Evolutionary conservation across 108 stramenopile genomes (phyloP).

Genomic region (Cyclotella atomus): DNA sequence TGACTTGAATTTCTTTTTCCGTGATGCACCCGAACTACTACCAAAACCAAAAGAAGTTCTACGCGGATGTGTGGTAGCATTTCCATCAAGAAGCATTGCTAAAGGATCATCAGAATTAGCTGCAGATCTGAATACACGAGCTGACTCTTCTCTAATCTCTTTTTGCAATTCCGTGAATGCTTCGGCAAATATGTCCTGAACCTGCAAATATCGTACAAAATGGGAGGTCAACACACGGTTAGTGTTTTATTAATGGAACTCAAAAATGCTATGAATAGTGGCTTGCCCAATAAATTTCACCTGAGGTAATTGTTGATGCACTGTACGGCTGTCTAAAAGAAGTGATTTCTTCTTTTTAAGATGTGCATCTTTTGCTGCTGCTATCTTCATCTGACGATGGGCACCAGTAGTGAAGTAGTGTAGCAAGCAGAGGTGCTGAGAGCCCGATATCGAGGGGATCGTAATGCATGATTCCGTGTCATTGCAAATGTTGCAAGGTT

Average conservation of each 20-base stretch:
- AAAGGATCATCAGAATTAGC: conserved; percentile 54
- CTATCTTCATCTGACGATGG: too few relatives aligned
- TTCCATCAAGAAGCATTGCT: conserved; percentile 48
- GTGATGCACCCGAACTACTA: conserved; percentile 1
- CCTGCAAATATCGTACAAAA: too few relatives aligned
- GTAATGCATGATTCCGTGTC: conserved; percentile 30
- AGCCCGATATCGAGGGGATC: conserved; percentile 29
- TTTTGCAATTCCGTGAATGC: conserved; percentile 68
- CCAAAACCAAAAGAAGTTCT: neutral
- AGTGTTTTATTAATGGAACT: too few relatives aligned
- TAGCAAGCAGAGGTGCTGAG: conserved; percentile 50
- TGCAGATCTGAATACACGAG: conserved; percentile 50
- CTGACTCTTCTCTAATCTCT: conserved; percentile 65
- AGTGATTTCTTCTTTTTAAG: conserved; percentile 41
- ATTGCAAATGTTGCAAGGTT: conserved; percentile 36
- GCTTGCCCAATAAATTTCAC: too few relatives aligned
- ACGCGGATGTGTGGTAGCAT: conserved; percentile 11
- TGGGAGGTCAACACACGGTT: too few relatives aligned
- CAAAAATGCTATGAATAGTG: too few relatives aligned
- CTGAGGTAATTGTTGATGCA: conserved; percentile 58
- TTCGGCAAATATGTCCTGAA: conserved; percentile 76
- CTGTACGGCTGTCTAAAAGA: conserved; percentile 39
- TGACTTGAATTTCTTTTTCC: neutral
- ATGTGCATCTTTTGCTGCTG: conserved; percentile 1
- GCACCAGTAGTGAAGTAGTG: conserved; percentile 82